Percentiles rank a stretch among this genome's conserved stretches.
These are phyloP conservation scores for Lactarius psammicola DNA, from an alignment of 768 basidiomycete species.

Conservation along the genomic window DNA sequence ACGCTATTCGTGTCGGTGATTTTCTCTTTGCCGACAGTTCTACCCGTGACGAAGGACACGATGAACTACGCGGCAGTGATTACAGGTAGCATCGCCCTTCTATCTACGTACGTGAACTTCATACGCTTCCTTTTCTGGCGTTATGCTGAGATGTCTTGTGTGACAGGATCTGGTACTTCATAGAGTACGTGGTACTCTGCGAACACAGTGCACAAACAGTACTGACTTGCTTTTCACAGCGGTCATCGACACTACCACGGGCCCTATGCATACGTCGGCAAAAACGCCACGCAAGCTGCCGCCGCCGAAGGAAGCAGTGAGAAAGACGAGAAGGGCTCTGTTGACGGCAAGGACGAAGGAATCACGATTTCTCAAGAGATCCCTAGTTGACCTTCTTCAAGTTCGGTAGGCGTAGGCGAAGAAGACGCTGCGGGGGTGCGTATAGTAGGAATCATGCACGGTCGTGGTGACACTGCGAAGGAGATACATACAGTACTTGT, in stretches of 20 bases:
- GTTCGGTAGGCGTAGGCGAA: not conserved
- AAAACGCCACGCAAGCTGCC: not conserved
- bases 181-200: slow-evolving; percentile 25
- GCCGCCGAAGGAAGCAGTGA: not conserved
- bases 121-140: not conserved
- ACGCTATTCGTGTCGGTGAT: slow-evolving; percentile 67
- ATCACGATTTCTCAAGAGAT: not conserved
- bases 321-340: not conserved
- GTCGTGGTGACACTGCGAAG: not conserved
- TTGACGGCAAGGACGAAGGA: not conserved
- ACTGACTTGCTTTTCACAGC: slow-evolving; percentile 9
- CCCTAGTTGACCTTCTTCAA: not conserved
- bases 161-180: slow-evolving; percentile 32
- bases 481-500: not conserved
- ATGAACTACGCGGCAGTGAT: slow-evolving; percentile 80
- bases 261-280: slow-evolving; percentile 14
- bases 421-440: not conserved
- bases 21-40: slow-evolving; percentile 67
- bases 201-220: not conserved
- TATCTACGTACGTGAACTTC: slow-evolving; percentile 33
- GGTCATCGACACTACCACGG: slow-evolving; percentile 29
- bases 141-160: not conserved
- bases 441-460: not conserved
- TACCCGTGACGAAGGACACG: slow-evolving; percentile 65
- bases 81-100: slow-evolving; percentile 37